Conservation (phyloP, 2,329 filamentous ascomycete species). For the Fusarium compactum region DNA sequence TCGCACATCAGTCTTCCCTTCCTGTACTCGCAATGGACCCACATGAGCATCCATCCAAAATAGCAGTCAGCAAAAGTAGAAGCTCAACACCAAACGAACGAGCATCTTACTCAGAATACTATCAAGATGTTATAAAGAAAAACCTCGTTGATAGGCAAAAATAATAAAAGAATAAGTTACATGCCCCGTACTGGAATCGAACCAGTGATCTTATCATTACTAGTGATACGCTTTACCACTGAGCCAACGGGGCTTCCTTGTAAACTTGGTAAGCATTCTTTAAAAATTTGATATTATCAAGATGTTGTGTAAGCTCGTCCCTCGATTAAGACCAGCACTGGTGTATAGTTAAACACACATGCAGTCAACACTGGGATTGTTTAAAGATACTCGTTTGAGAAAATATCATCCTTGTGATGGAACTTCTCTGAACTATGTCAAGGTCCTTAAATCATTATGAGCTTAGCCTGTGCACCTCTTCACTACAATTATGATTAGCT, state of each 20-base stretch:
- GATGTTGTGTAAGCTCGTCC: accelerated
- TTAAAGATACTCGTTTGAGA: neutral
- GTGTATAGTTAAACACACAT: neutral
- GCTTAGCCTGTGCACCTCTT: neutral
- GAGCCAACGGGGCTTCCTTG: slow-evolving; percentile 38
- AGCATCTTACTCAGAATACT: neutral
- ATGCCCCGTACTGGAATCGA: slow-evolving; percentile 40
- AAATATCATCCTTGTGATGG: neutral
- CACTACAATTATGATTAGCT: neutral
- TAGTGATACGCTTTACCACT: slow-evolving; percentile 44
- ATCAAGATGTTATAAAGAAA: too few species aligned
- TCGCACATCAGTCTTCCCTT: neutral
- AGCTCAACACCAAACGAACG: neutral
- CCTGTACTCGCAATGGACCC: neutral
- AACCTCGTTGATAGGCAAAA: neutral
- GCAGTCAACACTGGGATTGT: neutral
- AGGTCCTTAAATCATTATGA: neutral
- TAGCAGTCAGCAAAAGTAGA: neutral
- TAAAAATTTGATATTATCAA: accelerated
- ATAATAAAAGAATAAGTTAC: neutral
- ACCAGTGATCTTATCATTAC: slow-evolving; percentile 28
- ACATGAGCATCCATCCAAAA: neutral
- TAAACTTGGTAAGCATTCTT: neutral
- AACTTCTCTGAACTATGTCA: neutral
- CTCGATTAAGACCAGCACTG: neutral